Percentiles rank a stretch among this genome's conserved stretches.
phyloP scores from a whole-genome alignment of 1,139 yeast species.

The Debaryomycetaceae sp. region DNA sequence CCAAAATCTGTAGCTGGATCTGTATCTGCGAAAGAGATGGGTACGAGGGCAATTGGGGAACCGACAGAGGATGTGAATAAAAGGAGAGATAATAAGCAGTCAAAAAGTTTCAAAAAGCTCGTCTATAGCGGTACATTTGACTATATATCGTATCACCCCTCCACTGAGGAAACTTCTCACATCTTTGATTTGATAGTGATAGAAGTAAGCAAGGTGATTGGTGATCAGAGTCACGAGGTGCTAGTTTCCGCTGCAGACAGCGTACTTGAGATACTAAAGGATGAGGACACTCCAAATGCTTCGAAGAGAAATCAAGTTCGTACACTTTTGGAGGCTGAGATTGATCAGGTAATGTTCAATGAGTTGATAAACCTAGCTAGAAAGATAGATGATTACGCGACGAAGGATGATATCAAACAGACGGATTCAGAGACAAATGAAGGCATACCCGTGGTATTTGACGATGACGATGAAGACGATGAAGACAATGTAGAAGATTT shows the following conservation, averaged over 20 bases:
- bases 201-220: conserved; percentile 22
- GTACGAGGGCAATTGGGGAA: conserved; percentile 36
- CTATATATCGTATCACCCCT: conserved; percentile 21
- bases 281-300: conserved; percentile 25
- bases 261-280: conserved; percentile 56
- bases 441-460: conserved; percentile 24
- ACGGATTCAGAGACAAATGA: conserved; percentile 9
- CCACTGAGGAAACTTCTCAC: conserved; percentile 23
- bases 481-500: conserved; percentile 17
- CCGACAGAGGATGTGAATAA: conserved; percentile 9
- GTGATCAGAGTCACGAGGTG: conserved; percentile 42
- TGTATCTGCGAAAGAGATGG: conserved; percentile 66
- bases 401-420: conserved; percentile 23
- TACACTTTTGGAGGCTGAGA: conserved; percentile 41
- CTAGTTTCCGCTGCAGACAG: conserved; percentile 64
- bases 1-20: conserved; percentile 74
- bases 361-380: conserved; percentile 50
- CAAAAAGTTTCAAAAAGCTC: not conserved
- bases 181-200: conserved; percentile 28
- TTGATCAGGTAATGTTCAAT: conserved; percentile 50
- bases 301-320: conserved; percentile 34
- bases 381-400: conserved; percentile 55
- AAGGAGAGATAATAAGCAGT: conserved; percentile 4
- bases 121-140: conserved; percentile 16
- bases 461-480: conserved; percentile 26